Base-by-base conservation (phyloP, 208 protist genomes). In the Leishmania major region DNA sequence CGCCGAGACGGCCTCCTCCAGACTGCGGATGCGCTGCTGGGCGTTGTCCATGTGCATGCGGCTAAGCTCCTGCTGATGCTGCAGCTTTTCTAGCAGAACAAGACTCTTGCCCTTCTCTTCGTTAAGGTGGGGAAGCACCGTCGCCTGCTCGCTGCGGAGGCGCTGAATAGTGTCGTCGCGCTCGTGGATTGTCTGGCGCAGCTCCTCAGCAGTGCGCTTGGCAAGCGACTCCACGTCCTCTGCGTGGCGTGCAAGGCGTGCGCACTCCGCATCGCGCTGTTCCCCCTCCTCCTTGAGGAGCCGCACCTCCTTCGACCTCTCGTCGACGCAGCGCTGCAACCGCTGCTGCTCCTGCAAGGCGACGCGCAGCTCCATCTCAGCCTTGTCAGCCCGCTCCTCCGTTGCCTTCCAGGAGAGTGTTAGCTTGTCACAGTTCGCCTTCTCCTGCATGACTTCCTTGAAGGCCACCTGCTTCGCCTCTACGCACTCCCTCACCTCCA, bases 141-240 rank as follows among this genome's bases (percentile, higher is more conserved):
- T 82, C 51, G 86, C 81, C 75, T 89, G 81, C 59, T 96, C 92
- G 37, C 79, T 76, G n/a, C 87, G 92, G 31, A 96, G 80, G 11
- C 77, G 75, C 25, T 75, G 87, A 57, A 96, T 90, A 35, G 81
- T 87, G 17, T 85, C 78, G 57, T 94, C 88, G 47, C 87, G 92
- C 13, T 73, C 62, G n/a, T 78, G 49, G 45, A 94, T 28, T 55
- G 82, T 78, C 66, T 72, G 73, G 53, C 85, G 88, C 19, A 96
- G 80, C 57, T 94, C 90, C 77, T 92, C 88, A 31, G 87, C 78
- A 19, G 86, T 92, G 40, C 80, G 75, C 47, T 87, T 83, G 43
- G 91, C 89, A n/a, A 92, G 79, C 69, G 74, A 77, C 82, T 96
- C 92, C 59, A 91, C 90, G 51, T 93, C 89, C 70, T 83, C 85